Base-by-base conservation (phyloP, 2,329 filamentous ascomycete species). In the Fusarium multiceps region DNA sequence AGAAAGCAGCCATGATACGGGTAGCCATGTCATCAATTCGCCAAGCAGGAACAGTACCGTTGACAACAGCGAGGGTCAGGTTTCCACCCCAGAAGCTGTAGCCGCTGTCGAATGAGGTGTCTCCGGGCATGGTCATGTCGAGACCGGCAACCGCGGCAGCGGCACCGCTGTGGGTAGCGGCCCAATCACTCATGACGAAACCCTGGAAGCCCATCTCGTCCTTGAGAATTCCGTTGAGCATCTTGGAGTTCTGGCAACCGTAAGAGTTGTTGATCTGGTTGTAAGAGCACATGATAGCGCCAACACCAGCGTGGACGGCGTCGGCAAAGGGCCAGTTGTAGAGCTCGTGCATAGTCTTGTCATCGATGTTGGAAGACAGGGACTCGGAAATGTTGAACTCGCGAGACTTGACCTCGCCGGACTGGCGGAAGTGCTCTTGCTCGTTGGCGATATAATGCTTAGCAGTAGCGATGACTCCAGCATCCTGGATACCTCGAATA, bases 21-120 rank as follows among this genome's bases (percentile, higher is more conserved):
- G 93, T 91, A 7, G 89, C 93, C 91, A 97, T 97, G 77, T 98
- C 96, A 73, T 98, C 94, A 12, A 98, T 78, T 53, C 95, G 89
- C 87, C 92, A 97, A 72, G 92, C 89, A 1, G 95, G 93, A 32
- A 98, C 83, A 1, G 94, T 97, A 37, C 94, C 94, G 76, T 98
- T 98, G 72, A 97, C 80, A 8, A 98, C 90, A 3, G 93, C 93
- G 49, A 97, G 83, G 3, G 95, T 98, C 72, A 98, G 80, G 80
- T 98, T 98, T 28, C 90, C 83, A 12, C 95, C 95, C 92, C 92
- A 97, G 84, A 85, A 97, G 20, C 90, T 91, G 53, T 81, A 79
- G 9, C 92, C 92, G 6, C 87, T 88, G 79, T 92, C 88, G 82
- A 98, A 97, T 21, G 81, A 70, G 3, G 92, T 92, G 77, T 98